Conservation (phyloP, 169 alveolate species). For the Cryptosporidium tyzzeri region DNA sequence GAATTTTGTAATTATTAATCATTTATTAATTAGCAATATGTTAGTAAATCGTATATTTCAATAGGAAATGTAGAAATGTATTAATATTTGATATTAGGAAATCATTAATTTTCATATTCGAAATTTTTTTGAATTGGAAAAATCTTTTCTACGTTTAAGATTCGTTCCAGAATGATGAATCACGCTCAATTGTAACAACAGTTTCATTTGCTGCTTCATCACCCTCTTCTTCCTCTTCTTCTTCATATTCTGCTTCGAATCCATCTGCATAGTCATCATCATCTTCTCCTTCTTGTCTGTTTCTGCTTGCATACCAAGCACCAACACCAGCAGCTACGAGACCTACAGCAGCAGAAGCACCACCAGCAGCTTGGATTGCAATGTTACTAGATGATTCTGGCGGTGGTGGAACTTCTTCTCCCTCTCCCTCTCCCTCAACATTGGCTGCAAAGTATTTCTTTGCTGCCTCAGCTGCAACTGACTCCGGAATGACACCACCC, state of each 20-base stretch:
- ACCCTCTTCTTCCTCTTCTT: slow-evolving; percentile 64
- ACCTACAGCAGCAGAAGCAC: slow-evolving; percentile 78
- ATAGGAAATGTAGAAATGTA: slow-evolving; percentile 62
- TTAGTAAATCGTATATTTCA: neutral
- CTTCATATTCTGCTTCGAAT: slow-evolving; percentile 74
- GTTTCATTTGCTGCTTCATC: slow-evolving; percentile 73
- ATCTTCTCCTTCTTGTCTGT: slow-evolving; percentile 65
- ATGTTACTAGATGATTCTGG: slow-evolving; percentile 27
- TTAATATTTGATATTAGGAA: neutral
- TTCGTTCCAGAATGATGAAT: slow-evolving; percentile 76
- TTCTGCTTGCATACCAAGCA: slow-evolving; percentile 77
- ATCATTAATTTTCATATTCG: neutral
- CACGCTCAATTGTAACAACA: slow-evolving; percentile 74
- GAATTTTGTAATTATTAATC: neutral
- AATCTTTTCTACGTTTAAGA: slow-evolving; percentile 15
- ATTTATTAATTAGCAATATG: neutral
- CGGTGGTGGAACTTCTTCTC: slow-evolving; percentile 42
- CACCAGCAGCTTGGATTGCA: slow-evolving; percentile 77
- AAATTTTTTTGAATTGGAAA: neutral
- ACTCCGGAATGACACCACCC: slow-evolving; percentile 71
- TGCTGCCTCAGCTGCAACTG: slow-evolving; percentile 68
- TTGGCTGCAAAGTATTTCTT: slow-evolving; percentile 22
- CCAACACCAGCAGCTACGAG: slow-evolving; percentile 75
- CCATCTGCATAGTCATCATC: slow-evolving; percentile 76
- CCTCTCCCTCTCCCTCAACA: neutral